Evolutionary conservation across 805 yeast species (phyloP), one percentile per base, ranked within the genome.

Genomic region (Candida michaelii): DNA sequence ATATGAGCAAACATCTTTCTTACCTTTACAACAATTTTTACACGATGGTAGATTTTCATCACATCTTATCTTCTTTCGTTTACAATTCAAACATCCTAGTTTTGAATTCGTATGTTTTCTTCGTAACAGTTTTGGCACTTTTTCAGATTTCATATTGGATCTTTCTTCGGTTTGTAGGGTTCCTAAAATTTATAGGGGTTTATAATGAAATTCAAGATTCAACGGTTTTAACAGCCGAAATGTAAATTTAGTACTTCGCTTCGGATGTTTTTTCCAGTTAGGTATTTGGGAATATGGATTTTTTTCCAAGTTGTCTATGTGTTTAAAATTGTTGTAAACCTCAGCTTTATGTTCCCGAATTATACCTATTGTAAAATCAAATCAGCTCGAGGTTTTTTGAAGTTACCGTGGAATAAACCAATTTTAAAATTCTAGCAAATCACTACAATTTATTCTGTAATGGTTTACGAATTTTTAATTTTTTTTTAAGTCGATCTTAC

Each of bases 51-150:
- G 41, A 25, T 43, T 51, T 46, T 62, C 66, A 47, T 62, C 63
- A 46, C 66, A 62, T 35, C 65, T 45, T 27, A 59, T 59, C 44
- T 60, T 60, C 51, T 60, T 62, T 31, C 57, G 45, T 41, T 62
- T 62, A 48, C 66, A 62, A 43, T 59, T 60, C 13, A 50, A 42
- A 40, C 66, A 62, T 5, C 66, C 66, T 18, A 60, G 41, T 43
- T 56, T 60, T 15, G 62, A 56, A 46, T 61, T 61, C 4, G 66
- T 61, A 46, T 61, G 66, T 40, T 47, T 50, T 39, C 62, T 47
- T 29, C 66, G 44, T 16, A 24, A 16, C 29, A 36, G 30, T 25
- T 40, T 41, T 3, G 37, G 39, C 34, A 16, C 27, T n/a, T n/a
- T n/a, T n/a, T n/a, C n/a, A n/a, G n/a, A n/a, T n/a, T n/a, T n/a